Base-by-base conservation (phyloP, 345 rosid genomes). In the Sonneratia caseolaris region DNA sequence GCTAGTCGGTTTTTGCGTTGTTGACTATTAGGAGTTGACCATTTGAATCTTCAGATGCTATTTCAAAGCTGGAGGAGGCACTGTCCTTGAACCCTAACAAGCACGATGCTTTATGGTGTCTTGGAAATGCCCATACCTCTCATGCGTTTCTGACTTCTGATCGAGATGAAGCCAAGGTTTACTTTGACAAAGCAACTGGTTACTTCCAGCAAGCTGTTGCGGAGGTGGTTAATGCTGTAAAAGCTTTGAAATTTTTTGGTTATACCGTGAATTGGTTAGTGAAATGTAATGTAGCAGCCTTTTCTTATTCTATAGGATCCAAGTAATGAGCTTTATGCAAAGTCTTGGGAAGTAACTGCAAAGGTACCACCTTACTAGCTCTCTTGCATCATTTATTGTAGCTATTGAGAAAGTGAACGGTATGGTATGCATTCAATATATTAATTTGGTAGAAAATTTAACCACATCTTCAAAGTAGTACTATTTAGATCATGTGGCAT, bases 11-110 rank as follows among this genome's bases (percentile, higher is more conserved):
- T 9, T 40, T 47, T 9, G 66, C 0, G 4, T 27, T 62, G 13
- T 15, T 14, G 66, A 61, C 37, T 61, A 22, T 61, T 61, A 32
- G 27, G 66, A 32, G 7, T 9, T 24, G 49, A 62, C 68, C 8
- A 53, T 3, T 49, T 68, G 64, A 37, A n/a, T 55, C 14, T 24
- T 37, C 83, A 94, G 99, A 94, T 57, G 87, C 96, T 12, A 84
- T 94, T 74, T 68, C 89, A 7, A 94, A 92, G 86, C 81, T 94
- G 43, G 97, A 94, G 81, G 99, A 94, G 79, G 97, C 96, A 43
- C 79, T 94, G 85, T 37, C 66, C 78, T 64, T 88, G 70, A 77
- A 76, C 18, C 92, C 97, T 16, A 82, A 76, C 74, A 87, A 77
- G 53, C 91, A 85, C 71, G 92, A 90, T 37, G 76, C 97, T 27